Evolutionary conservation across 2,329 filamentous ascomycete genomes (phyloP).

Genomic region (Lachnellula hyalina): DNA sequence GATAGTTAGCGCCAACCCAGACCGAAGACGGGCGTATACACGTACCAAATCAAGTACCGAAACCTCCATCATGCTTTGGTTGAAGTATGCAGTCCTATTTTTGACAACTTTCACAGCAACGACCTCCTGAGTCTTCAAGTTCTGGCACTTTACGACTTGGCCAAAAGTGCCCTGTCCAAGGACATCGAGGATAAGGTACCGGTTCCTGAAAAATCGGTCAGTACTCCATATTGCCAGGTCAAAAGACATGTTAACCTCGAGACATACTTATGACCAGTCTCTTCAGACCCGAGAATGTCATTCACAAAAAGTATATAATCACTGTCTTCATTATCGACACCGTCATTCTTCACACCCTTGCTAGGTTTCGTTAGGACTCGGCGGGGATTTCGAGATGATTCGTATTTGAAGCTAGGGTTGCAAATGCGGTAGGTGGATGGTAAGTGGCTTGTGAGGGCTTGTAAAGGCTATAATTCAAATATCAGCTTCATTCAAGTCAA

Average conservation of each 20-base stretch:
- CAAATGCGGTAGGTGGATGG: slow-evolving; percentile 97
- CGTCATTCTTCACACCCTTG: slow-evolving; percentile 97
- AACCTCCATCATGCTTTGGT: slow-evolving; percentile 99
- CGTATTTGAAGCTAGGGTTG: slow-evolving; percentile 97
- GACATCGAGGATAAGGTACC: slow-evolving; percentile 95
- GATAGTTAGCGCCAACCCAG: slow-evolving; percentile 10
- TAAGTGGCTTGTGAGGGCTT: slow-evolving; percentile 89
- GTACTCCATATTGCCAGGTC: slow-evolving; percentile 17
- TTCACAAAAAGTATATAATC: slow-evolving; percentile 99
- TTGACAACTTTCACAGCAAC: slow-evolving; percentile 99
- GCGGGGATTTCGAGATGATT: slow-evolving; percentile 92
- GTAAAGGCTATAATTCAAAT: slow-evolving; percentile 62
- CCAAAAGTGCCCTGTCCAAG: slow-evolving; percentile 96
- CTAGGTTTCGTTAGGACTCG: slow-evolving; percentile 96
- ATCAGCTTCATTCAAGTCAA: slow-evolving; percentile 22
- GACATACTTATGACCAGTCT: slow-evolving; percentile 89
- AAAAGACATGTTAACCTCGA: slow-evolving; percentile 21
- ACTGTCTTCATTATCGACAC: slow-evolving; percentile 97
- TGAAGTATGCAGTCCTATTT: slow-evolving; percentile 98
- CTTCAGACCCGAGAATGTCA: slow-evolving; percentile 94
- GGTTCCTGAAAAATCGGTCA: slow-evolving; percentile 56
- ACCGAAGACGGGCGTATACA: slow-evolving; percentile 3
- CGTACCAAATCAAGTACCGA: slow-evolving; percentile 89
- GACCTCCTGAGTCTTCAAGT: slow-evolving; percentile 95
- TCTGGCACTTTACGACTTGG: slow-evolving; percentile 98